Evolutionary conservation across 2,329 filamentous ascomycete genomes (phyloP).

Genomic region (Stylonectria norvegica): DNA sequence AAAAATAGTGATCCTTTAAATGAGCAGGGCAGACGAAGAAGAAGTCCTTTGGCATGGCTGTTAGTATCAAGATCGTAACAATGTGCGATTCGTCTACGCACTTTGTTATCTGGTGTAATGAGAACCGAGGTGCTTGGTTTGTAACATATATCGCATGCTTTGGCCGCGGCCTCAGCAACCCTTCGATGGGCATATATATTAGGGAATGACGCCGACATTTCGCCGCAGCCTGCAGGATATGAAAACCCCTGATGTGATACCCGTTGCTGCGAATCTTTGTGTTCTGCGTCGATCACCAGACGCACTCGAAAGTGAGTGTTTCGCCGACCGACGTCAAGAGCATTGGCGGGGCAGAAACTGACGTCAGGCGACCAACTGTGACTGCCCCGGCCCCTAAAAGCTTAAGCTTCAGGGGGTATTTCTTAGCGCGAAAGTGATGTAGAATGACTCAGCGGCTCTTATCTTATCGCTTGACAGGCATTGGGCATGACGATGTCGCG

Average conservation of each 20-base stretch:
- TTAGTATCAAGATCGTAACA: no score
- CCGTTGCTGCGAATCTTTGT: no score
- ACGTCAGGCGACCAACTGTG: constrained; percentile 12
- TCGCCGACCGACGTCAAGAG: no score
- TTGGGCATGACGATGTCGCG: constrained; percentile 23
- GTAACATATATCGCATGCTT: constrained; percentile 87
- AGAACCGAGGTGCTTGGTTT: constrained; percentile 84
- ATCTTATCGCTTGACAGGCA: constrained; percentile 24
- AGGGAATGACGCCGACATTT: constrained; percentile 52
- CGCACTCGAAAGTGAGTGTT: no score
- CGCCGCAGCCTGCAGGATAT: no score
- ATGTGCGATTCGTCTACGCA: no score
- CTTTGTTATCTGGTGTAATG: constrained; percentile 86
- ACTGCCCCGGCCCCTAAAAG: constrained; percentile 3
- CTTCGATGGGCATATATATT: constrained; percentile 84
- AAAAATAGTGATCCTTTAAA: constrained; percentile 79
- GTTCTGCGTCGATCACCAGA: no score
- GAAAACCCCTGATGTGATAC: no score
- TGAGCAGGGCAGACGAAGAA: constrained; percentile 88
- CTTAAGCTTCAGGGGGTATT: constrained; percentile 11
- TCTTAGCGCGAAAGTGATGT: constrained; percentile 1
- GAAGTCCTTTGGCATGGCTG: no score
- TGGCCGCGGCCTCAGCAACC: constrained; percentile 79
- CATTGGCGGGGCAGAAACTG: constrained; percentile 9
- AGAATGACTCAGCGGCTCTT: constrained; percentile 13